Evolutionary conservation across 805 yeast species (phyloP), one percentile per base, ranked within the genome.

Genomic region (Saturnispora serradocipensis): DNA sequence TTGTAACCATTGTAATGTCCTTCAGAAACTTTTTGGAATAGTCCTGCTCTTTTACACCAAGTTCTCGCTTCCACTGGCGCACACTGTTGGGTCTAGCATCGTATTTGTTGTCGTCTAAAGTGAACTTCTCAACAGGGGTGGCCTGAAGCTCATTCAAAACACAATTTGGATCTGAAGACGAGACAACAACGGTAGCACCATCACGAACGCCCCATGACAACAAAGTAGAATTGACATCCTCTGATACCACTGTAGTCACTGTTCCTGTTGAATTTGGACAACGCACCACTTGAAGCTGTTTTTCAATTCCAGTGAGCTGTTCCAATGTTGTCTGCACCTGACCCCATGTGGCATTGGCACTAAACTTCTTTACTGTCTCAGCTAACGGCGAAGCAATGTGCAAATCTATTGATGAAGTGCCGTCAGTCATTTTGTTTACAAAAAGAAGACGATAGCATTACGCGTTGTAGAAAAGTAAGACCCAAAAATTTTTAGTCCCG

Each of bases 251-350:
- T 6, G n/a, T 27, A n/a, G 27, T 22, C 27, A 5, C 32, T 13
- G 4, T 20, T 2, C 32, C 42, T 13, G 22, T 36, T 5, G 7
- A 7, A 7, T 34, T 45, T 34, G 11, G 9, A 20, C 42, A 34
- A 4, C 10, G 20, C 7, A 39, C 30, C 9, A 5, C 10, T 61
- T 84, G 95, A 53, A 64, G 68, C 13, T 60, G 54, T 3, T 87
- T 83, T 4, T 82, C 79, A 27, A 88, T 77, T 2, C 96, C 96
- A 0, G 95, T 86, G 54, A 86, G 78, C 35, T 71, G 73, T 59
- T 86, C 93, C 10, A 88, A 64, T 52, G 77, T 73, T 39, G 65
- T 56, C 56, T 79, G 76, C 48, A 87, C 72, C 54, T 77, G 68
- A 6, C 64, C 65, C 15, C 86, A 50, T 0, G 78, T 64, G 90